Evolutionary conservation across 2,329 filamentous ascomycete genomes (phyloP), one percentile per base, ranked within the genome.

Genomic region (Laburnicola sp.): DNA sequence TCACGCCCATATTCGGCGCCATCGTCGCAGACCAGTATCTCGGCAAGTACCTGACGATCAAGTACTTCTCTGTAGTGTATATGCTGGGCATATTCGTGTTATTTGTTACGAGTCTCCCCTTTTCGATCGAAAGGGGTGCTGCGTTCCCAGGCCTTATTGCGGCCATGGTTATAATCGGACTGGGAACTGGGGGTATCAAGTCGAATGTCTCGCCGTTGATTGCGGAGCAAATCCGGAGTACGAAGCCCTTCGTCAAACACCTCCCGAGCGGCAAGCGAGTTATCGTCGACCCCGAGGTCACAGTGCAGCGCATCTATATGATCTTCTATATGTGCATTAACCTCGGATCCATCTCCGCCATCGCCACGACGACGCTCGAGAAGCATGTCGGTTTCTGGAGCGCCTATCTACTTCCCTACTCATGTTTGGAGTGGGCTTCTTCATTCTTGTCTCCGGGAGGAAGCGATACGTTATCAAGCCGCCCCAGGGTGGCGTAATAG

Each of bases 181-280:
- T 89, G 27, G 88, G 88, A 37, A 89, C 87, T 1, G 88, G 88
- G 55, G 87, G 89, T 64, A 91, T 92, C 82, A 93, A 92, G 77
- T 83, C 86, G 57, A 92, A 92, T 65, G 87, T 92, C 37, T 74
- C 75, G 7, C 77, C 77, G 2, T 56, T 80, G 26, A 78, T 79
- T 49, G 77, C 76, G 6, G 77, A 80, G 55, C 77, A 80, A 59
- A 76, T 78, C 42, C 68, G 66, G 6, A 69, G 70, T n/a, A 74
- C 67, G 22, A 72, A 65, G 23, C 72, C 74, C 23, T 74, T 72
- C 44, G 63, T 79, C 50, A 75, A 70, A 51, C 67, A 63, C 1
- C 44, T 74, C 53, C 65, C 65, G 26, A 60, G 53, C 2, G 76
- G 76, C 4, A 72, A 75, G 50, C 64, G 68, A 10, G 75, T 78